Conservation (phyloP, 2,329 filamentous ascomycete genomes). For the Pseudohalonectria lignicola region DNA sequence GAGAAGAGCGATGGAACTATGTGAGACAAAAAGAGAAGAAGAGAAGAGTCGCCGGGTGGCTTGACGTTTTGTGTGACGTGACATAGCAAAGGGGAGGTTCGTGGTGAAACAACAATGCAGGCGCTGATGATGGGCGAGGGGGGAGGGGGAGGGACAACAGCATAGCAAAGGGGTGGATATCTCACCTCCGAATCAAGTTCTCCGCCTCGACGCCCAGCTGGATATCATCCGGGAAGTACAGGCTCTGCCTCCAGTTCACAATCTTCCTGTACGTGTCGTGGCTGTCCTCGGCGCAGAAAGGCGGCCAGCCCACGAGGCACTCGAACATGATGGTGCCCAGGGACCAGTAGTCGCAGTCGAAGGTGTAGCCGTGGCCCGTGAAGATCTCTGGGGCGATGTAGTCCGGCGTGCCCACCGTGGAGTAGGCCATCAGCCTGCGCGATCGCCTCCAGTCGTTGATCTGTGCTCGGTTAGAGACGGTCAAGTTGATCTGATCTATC, state of each 20-base stretch:
- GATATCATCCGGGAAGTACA: slow-evolving; percentile 96
- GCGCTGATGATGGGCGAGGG: too few relatives aligned
- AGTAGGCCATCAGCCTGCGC: slow-evolving; percentile 91
- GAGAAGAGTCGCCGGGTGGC: neutral
- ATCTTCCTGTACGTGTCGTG: slow-evolving; percentile 99
- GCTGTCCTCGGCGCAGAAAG: slow-evolving; percentile 95
- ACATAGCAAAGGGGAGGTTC: too few relatives aligned
- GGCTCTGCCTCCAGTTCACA: slow-evolving; percentile 90
- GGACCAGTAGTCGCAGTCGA: slow-evolving; percentile 98
- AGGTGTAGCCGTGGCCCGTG: slow-evolving; percentile 89
- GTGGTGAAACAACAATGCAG: too few relatives aligned
- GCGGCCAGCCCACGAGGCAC: slow-evolving; percentile 95
- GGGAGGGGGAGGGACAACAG: neutral
- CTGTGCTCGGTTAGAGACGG: slow-evolving; percentile 91
- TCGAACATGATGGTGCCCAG: slow-evolving; percentile 99
- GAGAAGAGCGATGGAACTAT: neutral
- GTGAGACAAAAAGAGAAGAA: slow-evolving; percentile 2
- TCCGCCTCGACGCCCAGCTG: slow-evolving; percentile 81
- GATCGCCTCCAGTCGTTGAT: slow-evolving; percentile 99
- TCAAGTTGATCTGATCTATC: slow-evolving; percentile 95
- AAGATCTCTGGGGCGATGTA: slow-evolving; percentile 99
- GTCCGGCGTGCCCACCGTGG: slow-evolving; percentile 93
- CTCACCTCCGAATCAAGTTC: slow-evolving; percentile 81
- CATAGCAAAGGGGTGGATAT: too few relatives aligned
- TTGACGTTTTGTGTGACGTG: too few relatives aligned